A percentile compares a stretch with the other conserved stretches of the same genome.
Evolutionary conservation across 2,329 filamentous ascomycete species (phyloP).

Genomic region (Pezicula carpinea): DNA sequence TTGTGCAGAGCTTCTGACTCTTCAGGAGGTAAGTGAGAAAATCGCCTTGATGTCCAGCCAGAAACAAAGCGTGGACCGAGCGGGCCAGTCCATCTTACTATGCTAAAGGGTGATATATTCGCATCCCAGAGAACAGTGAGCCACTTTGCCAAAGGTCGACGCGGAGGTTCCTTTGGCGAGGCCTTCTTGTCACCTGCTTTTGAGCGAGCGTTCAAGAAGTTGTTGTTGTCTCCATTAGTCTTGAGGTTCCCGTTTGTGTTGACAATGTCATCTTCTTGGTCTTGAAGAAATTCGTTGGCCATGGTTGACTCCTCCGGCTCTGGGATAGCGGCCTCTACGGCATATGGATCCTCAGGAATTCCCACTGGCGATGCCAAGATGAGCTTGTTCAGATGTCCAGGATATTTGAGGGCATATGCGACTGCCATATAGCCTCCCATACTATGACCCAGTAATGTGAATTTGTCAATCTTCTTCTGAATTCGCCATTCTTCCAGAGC

Average conservation of each 20-base stretch:
- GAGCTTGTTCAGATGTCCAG: constrained; percentile 89
- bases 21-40: constrained; percentile 76
- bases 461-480: constrained; percentile 82
- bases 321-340: constrained; percentile 74
- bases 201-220: constrained; percentile 45
- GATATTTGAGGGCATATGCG: constrained; percentile 94
- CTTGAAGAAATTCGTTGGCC: constrained; percentile 73
- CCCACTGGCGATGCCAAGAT: constrained; percentile 93
- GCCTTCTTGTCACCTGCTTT: constrained; percentile 33
- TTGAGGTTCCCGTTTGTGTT: constrained; percentile 32
- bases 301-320: constrained; percentile 70
- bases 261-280: constrained; percentile 50
- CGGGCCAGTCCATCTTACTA: constrained; percentile 84
- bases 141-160: constrained; percentile 72
- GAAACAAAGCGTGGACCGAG: constrained; percentile 88
- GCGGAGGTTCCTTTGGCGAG: constrained; percentile 25
- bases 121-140: constrained; percentile 93
- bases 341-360: constrained; percentile 90
- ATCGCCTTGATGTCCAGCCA: constrained; percentile 89
- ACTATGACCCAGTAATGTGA: constrained; percentile 90
- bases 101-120: constrained; percentile 90
- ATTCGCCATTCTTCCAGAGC: constrained; percentile 94
- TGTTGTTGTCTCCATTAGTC: constrained; percentile 38
- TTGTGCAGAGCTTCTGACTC: constrained; percentile 85
- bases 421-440: constrained; percentile 93